Conservation (phyloP, 1,284 basidiomycete genomes). For the Thecaphora thlaspeos region DNA sequence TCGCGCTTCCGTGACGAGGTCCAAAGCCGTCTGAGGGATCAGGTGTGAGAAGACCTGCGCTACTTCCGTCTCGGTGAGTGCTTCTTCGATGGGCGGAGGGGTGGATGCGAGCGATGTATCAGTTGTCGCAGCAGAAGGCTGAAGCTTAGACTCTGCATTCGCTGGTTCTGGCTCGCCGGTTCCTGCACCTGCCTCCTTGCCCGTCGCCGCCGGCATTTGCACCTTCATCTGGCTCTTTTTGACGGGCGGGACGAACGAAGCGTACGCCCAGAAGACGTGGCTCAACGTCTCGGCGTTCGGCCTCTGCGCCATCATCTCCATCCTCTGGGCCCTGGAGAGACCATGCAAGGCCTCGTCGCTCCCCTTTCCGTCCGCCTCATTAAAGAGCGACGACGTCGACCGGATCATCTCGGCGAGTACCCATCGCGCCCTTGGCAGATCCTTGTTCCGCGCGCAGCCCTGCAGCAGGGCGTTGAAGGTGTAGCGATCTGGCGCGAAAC, state of each 20-base stretch:
- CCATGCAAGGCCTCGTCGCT: slow-evolving; percentile 7
- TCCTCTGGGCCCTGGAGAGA: slow-evolving; percentile 25
- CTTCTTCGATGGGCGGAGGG: neutral
- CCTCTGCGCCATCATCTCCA: slow-evolving; percentile 40
- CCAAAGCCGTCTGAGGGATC: slow-evolving; percentile 69
- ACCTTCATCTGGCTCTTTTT: slow-evolving; percentile 11
- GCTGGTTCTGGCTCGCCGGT: no score
- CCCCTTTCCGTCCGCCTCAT: slow-evolving; percentile 2
- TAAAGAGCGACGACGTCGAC: slow-evolving; percentile 37
- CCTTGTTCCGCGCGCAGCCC: slow-evolving; percentile 81
- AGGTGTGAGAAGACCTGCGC: slow-evolving; percentile 62
- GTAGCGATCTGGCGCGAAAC: slow-evolving; percentile 67
- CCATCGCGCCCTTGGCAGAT: slow-evolving; percentile 81
- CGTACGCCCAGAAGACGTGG: slow-evolving; percentile 84
- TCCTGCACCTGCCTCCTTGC: slow-evolving; percentile 9
- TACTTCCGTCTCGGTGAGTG: slow-evolving; percentile 59
- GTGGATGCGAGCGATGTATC: neutral
- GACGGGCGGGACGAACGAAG: slow-evolving; percentile 68
- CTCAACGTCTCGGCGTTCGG: slow-evolving; percentile 75
- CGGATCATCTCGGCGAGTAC: slow-evolving; percentile 81
- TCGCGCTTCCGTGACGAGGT: slow-evolving; percentile 72
- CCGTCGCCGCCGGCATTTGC: neutral
- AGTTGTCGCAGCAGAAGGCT: no score
- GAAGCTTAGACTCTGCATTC: neutral
- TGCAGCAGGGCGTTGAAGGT: slow-evolving; percentile 83